Evolutionary conservation across 768 basidiomycete species (phyloP), one percentile per base, ranked within the genome.

Genomic region (Tricholoma terreum): DNA sequence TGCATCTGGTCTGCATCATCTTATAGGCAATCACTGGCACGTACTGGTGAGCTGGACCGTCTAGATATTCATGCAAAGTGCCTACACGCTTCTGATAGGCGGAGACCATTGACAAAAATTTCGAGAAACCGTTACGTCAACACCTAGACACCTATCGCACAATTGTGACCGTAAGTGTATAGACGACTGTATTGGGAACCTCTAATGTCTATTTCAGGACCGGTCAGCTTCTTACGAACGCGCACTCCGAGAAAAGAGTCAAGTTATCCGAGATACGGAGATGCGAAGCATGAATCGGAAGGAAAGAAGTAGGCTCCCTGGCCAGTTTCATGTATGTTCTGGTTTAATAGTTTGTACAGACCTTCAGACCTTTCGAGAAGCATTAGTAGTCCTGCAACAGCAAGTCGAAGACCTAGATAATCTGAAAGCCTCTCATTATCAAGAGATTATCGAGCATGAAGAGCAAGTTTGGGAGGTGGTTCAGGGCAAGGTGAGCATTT

Each of bases 381-480:
- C 94, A 17, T 74, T 97, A 34, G 71, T 82, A 24, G 79, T 92
- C 12, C 75, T 96, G 40, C 94, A 96, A 63, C 79, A 85, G 38
- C 93, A 96, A 70, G 93, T 98, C 0, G 92, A 96, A 63, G 94
- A 94, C 58, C 77, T 97, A 2, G 94, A 98, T 71, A 84, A 84
- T 54, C 75, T 98, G 55, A 96, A 95, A 67, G 82, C 77, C 7
- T 78, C 82, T 6, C 93, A 98, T 73, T 95, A 98, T 65, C 83
- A 87, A 61, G 87, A 93, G 64, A 93, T 96, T 53, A 74, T 94
- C 50, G 90, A 92, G 57, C 94, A 94, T 63, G 94, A 97, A 73
- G 92, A 95, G 63, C 87, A 96, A 70, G 89, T 93, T n/a, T 98
- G 95, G 95, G 86, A 94, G 64, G 83, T 85, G 12, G 92, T 96